phyloP scores from a whole-genome alignment of 202 grass and related monocot genomes.

The Bolboschoenoplectus hybrid region DNA sequence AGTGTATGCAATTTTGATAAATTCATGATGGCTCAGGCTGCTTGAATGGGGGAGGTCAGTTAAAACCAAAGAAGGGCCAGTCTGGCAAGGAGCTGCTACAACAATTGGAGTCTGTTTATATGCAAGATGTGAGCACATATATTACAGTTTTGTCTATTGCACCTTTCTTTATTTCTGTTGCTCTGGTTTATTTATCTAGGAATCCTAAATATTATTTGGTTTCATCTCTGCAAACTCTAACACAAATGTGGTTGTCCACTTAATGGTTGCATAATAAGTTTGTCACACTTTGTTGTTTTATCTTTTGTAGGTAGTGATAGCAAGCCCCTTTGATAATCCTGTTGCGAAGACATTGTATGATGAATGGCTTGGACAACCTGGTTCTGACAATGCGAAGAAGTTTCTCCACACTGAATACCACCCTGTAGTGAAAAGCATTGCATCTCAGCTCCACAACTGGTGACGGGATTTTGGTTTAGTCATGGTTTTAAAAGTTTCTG shows the following conservation, averaged over 20 bases:
- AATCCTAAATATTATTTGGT: neutral
- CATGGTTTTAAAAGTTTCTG: constrained; percentile 20
- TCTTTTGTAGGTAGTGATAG: constrained; percentile 58
- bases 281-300: constrained; percentile 31
- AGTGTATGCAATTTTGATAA: constrained; percentile 19
- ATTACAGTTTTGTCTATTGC: neutral
- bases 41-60: constrained; percentile 89
- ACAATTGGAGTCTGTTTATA: constrained; percentile 70
- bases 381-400: constrained; percentile 80
- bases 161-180: neutral
- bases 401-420: constrained; percentile 86
- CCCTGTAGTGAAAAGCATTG: constrained; percentile 75
- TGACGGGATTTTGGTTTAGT: constrained; percentile 36
- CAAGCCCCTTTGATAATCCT: constrained; percentile 69
- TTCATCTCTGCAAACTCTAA: neutral
- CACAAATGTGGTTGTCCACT: constrained; percentile 8
- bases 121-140: constrained; percentile 71
- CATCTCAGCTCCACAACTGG: constrained; percentile 93
- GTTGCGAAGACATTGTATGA: constrained; percentile 64
- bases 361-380: constrained; percentile 84
- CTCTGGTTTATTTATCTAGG: constrained; percentile 6
- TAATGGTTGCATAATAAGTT: constrained; percentile 13
- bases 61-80: constrained; percentile 79
- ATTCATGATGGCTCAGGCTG: constrained; percentile 57
- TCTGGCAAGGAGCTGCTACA: constrained; percentile 82